Base-by-base conservation (phyloP, 1,284 basidiomycete genomes). In the Ustilago tritici region DNA sequence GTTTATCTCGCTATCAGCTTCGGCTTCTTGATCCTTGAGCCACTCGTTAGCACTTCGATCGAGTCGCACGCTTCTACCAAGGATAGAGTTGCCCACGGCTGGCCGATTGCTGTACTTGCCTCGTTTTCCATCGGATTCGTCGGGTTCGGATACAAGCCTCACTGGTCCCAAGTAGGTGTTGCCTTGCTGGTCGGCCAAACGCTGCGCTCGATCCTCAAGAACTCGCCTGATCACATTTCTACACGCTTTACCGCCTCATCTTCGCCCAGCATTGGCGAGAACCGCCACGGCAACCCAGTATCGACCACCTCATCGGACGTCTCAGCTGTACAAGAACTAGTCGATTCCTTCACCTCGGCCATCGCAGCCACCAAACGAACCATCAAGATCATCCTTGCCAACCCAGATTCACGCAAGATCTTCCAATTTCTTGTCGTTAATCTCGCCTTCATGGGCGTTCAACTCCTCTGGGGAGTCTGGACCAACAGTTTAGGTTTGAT, bases 381-480 rank as follows among this genome's bases (percentile, higher is more conserved):
- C 38, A 78, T 98, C 61, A 93, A 94, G 83, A 92, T 93, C 10
- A 95, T 99, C 71, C 89, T 98, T 35, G 92, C 92, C 40, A 95
- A 95, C 78, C 91, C 92, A 2, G 95, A 98, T 84, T 96, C 94
- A 23, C 90, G 95, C 78, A 94, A 93, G 87, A 99, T 99, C 73
- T 98, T 97, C 87, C 96, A 95, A 85, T 99, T 99, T 88, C 89
- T 99, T 60, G 90, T 95, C 86, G 89, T 99, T 62, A 99, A 99
- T 86, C 89, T 99, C 86, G 92, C 91, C 70, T 99, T 95, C 87
- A 99, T 99, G 97, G 89, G 93, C 38, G 84, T 88, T 2, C 88
- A 88, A 70, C 86, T 88, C 73, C 78, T 86, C 15, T 85, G 80
- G 83, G 97, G 97, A 7, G 92, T 99, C 31, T 96, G 95, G 92